phyloP scores from a whole-genome alignment of 169 alveolate species.

The Plasmodium inui region DNA sequence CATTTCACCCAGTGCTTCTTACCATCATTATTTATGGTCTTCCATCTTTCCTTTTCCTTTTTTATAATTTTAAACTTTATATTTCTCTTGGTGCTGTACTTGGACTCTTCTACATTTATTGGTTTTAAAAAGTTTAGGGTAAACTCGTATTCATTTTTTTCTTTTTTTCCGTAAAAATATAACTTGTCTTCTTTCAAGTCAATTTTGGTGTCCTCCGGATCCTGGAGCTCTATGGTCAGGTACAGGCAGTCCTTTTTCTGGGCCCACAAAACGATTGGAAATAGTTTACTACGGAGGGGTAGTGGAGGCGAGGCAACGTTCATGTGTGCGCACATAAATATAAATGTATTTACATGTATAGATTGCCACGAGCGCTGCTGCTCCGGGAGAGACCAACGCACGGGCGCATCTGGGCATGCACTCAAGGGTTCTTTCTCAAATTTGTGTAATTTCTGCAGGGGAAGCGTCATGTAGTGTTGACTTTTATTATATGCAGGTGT shows the following conservation, averaged over 20 bases:
- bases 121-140: conserved; percentile 83
- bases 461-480: not conserved
- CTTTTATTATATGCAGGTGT: not conserved
- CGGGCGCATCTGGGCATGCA: not conserved
- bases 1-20: conserved; percentile 86
- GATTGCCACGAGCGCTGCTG: not conserved
- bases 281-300: conserved; percentile 76
- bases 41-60: conserved; percentile 83
- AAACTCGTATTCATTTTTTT: conserved; percentile 81
- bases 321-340: conserved; percentile 14
- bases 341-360: not conserved
- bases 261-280: conserved; percentile 86
- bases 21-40: conserved; percentile 83
- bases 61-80: conserved; percentile 82
- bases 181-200: conserved; percentile 80
- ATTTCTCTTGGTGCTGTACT: conserved; percentile 78
- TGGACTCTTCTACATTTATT: conserved; percentile 80
- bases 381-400: not conserved
- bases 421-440: not conserved
- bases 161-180: conserved; percentile 78
- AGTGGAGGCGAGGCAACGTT: not conserved
- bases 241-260: conserved; percentile 83
- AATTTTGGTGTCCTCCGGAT: conserved; percentile 73
- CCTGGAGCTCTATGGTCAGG: conserved; percentile 81
- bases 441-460: not conserved